Percentiles rank a stretch among this genome's conserved stretches.
Conservation (phyloP, 352 stramenopile genomes). For the Phytophthora tentaculata region DNA sequence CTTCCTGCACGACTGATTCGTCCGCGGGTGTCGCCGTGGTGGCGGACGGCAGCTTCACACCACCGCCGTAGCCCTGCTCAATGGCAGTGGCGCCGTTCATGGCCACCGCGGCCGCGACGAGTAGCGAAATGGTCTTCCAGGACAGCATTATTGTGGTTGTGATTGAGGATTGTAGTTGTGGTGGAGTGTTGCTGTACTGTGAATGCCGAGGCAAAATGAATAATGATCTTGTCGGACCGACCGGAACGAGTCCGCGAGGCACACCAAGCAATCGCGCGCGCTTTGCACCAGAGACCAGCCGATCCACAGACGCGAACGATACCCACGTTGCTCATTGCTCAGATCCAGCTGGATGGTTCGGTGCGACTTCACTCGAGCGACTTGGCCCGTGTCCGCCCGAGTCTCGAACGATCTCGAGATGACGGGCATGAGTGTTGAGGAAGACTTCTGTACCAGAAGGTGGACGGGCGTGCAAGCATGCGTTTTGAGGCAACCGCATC, state of each 20-base stretch:
- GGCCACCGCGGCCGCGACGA: slow-evolving; percentile 30
- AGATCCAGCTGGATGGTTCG: slow-evolving; percentile 23
- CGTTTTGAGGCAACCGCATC: not conserved
- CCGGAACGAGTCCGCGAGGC: slow-evolving; percentile 4
- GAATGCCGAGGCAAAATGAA: slow-evolving; percentile 26
- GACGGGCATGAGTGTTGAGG: no score
- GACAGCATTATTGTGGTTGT: slow-evolving; percentile 22
- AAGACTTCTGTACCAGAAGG: no score
- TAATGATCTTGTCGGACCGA: slow-evolving; percentile 21
- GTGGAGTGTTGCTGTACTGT: slow-evolving; percentile 1
- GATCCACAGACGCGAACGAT: slow-evolving; percentile 13
- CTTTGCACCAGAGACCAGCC: slow-evolving; percentile 19
- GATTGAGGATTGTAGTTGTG: not conserved
- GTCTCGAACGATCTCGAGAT: no score
- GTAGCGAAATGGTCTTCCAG: slow-evolving; percentile 30
- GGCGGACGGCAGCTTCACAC: slow-evolving; percentile 16
- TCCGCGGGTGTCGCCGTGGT: slow-evolving; percentile 22
- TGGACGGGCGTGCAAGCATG: no score
- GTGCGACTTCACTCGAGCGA: slow-evolving; percentile 12
- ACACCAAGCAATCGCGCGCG: not conserved
- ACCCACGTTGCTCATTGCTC: slow-evolving; percentile 20
- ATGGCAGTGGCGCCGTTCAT: slow-evolving; percentile 30
- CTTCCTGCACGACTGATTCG: slow-evolving; percentile 24
- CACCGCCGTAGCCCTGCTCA: slow-evolving; percentile 34
- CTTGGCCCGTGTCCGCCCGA: no score